These are phyloP conservation scores for Ensete glaucum DNA, from an alignment of 176 grass and related monocot genomes.

Conservation along the genomic window DNA sequence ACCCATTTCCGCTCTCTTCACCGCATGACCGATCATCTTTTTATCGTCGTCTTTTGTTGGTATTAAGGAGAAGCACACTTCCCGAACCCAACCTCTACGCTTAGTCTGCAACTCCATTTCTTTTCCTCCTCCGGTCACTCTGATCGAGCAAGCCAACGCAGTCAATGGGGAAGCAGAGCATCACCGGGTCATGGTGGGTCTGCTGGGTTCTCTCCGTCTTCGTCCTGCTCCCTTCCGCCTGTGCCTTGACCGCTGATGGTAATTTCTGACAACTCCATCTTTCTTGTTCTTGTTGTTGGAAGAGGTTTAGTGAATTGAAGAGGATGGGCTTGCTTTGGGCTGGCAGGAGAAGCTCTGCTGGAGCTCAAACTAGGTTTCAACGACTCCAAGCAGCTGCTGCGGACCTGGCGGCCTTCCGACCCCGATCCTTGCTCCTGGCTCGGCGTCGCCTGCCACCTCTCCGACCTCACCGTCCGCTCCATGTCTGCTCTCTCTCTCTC, in stretches of 20 bases:
- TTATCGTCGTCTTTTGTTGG: too few species aligned
- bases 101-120: too few species aligned
- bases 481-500: slow-evolving; percentile 53
- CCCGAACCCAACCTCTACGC: too few species aligned
- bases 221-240: neutral
- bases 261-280: neutral
- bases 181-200: too few species aligned
- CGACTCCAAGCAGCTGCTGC: slow-evolving; percentile 43
- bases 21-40: too few species aligned
- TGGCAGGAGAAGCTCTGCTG: slow-evolving; percentile 59
- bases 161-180: too few species aligned
- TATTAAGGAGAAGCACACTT: too few species aligned
- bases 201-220: too few species aligned
- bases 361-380: slow-evolving; percentile 81
- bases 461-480: slow-evolving; percentile 92
- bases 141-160: too few species aligned
- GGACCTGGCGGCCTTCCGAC: slow-evolving; percentile 53
- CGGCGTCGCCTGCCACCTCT: slow-evolving; percentile 83
- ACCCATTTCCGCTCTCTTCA: too few species aligned
- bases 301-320: neutral
- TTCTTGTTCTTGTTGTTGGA: neutral
- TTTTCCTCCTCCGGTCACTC: too few species aligned
- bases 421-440: slow-evolving; percentile 71
- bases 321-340: too few species aligned
- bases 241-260: slow-evolving; percentile 3